Evolutionary conservation across 148 eudicot genomes (phyloP).

Genomic region (Agrostemma githago): DNA sequence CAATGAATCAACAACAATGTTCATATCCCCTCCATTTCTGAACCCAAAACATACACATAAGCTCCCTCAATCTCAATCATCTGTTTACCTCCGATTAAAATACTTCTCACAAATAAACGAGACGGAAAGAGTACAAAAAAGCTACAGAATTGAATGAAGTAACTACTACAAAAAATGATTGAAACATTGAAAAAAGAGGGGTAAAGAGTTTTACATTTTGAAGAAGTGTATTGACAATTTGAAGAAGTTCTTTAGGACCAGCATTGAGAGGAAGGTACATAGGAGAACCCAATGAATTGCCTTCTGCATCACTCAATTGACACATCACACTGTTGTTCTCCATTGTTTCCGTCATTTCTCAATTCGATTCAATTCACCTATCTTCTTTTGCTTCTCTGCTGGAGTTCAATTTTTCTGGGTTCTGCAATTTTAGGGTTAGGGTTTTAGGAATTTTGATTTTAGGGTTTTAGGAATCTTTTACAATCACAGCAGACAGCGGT

Average conservation of each 20-base stretch:
- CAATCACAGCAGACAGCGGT: no score
- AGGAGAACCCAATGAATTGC: constrained; percentile 49
- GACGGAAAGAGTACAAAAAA: background rate
- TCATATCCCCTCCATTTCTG: background rate
- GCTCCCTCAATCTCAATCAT: no score
- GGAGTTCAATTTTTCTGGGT: no score
- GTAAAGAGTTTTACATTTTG: constrained; percentile 35
- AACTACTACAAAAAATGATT: background rate
- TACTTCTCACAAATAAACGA: background rate
- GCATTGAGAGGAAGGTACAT: constrained; percentile 75
- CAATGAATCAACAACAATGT: no score
- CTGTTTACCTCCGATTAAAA: background rate
- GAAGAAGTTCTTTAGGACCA: constrained; percentile 84
- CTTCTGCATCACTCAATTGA: constrained; percentile 79
- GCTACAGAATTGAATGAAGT: no score
- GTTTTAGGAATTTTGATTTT: background rate
- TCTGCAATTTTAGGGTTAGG: no score
- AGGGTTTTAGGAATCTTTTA: background rate
- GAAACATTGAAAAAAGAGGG: background rate
- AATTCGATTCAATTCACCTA: background rate
- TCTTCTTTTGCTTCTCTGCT: background rate
- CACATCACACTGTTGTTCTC: constrained; percentile 66
- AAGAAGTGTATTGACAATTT: constrained; percentile 68
- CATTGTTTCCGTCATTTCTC: constrained; percentile 25
- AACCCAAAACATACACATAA: background rate